Conservation (phyloP, 208 protist genomes). For the Crithidia fasciculata region DNA sequence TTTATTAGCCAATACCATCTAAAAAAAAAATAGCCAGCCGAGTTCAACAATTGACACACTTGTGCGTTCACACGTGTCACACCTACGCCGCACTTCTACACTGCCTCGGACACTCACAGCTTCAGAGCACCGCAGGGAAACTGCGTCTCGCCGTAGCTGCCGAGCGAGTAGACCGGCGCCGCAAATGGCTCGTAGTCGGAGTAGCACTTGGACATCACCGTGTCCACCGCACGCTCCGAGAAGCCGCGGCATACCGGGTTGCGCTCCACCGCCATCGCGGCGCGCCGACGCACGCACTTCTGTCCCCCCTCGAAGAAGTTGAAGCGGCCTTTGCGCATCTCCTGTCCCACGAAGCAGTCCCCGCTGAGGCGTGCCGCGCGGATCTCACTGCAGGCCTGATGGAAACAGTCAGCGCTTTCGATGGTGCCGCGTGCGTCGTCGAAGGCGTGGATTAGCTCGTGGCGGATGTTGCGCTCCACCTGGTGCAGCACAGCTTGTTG, state of each 20-base stretch:
- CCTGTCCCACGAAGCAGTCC: conserved; percentile 85
- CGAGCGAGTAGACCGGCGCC: conserved; percentile 81
- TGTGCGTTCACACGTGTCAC: too few species aligned
- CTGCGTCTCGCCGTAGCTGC: conserved; percentile 72
- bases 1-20: background rate
- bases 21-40: too few species aligned
- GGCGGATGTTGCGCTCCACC: conserved; percentile 85
- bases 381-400: conserved; percentile 95
- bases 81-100: too few species aligned
- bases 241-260: conserved; percentile 89
- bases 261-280: conserved; percentile 81
- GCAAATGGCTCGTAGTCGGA: conserved; percentile 91
- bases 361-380: conserved; percentile 93
- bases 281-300: conserved; percentile 90
- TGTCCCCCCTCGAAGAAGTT: conserved; percentile 67
- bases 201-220: conserved; percentile 80
- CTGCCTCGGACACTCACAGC: background rate
- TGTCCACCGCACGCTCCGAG: conserved; percentile 82
- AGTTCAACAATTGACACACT: too few species aligned
- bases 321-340: conserved; percentile 75
- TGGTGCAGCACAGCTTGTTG: conserved; percentile 42
- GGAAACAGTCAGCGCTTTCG: conserved; percentile 88
- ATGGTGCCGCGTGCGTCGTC: conserved; percentile 91
- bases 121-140: conserved; percentile 49
- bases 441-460: conserved; percentile 95